phyloP scores from a whole-genome alignment of 2,329 filamentous ascomycete species.

The Exophiala sp. region DNA sequence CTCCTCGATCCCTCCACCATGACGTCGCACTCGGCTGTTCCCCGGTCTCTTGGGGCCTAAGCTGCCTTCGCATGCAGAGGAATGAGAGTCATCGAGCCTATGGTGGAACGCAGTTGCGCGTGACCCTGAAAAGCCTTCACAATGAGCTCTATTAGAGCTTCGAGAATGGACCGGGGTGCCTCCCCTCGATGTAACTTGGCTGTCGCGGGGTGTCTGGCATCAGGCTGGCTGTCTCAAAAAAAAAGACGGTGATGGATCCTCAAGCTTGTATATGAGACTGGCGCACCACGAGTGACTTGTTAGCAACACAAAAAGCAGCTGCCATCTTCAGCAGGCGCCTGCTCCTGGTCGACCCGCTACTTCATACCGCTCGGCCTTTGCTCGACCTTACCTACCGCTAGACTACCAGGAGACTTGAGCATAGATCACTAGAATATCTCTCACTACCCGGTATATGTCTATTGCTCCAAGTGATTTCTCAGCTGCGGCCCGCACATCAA shows the following conservation, averaged over 20 bases:
- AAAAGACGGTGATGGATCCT: neutral
- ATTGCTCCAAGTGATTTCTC: neutral
- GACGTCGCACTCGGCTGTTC: conserved; percentile 11
- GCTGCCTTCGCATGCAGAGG: neutral
- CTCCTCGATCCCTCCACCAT: conserved; percentile 3
- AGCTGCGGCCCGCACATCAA: neutral
- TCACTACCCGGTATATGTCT: too few species aligned
- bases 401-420: too few species aligned
- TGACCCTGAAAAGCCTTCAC: neutral
- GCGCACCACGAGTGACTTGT: too few species aligned
- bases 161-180: neutral
- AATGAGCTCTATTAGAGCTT: neutral
- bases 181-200: neutral
- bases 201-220: neutral
- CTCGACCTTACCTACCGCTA: too few species aligned
- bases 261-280: neutral
- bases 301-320: too few species aligned
- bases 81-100: neutral
- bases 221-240: too few species aligned
- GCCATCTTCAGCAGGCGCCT: too few species aligned
- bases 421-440: too few species aligned
- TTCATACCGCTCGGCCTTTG: too few species aligned
- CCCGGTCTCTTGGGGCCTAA: neutral
- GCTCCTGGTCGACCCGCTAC: too few species aligned
- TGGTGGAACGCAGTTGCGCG: neutral